Conservation (phyloP, 2,329 filamentous ascomycete species). For the Colletotrichum sp. region DNA sequence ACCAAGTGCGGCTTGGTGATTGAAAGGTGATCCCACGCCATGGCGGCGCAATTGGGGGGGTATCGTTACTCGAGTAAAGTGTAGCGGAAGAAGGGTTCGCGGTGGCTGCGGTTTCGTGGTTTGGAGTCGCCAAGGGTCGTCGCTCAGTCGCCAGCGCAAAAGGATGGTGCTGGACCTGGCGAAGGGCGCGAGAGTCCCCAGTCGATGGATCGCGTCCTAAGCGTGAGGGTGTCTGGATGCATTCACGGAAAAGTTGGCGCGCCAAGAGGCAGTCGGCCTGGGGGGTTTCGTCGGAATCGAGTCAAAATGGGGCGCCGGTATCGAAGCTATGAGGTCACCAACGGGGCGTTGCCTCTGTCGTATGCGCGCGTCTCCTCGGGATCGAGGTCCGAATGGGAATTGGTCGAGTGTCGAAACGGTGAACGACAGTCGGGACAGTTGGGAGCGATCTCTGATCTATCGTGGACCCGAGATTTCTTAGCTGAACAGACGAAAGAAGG, state of each 20-base stretch:
- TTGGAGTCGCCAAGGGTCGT: neutral
- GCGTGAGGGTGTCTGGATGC: slow-evolving; percentile 30
- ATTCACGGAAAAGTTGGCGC: slow-evolving; percentile 28
- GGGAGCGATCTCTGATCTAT: neutral
- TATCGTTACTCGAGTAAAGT: neutral
- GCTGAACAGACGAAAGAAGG: neutral
- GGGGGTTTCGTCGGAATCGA: neutral
- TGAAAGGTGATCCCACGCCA: slow-evolving; percentile 81
- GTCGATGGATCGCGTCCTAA: slow-evolving; percentile 27
- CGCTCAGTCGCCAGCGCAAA: slow-evolving; percentile 12
- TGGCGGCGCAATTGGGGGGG: slow-evolving; percentile 37
- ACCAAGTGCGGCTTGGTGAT: slow-evolving; percentile 97
- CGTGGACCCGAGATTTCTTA: neutral
- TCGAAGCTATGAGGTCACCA: slow-evolving; percentile 11
- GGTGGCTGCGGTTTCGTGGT: neutral
- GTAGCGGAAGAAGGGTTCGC: neutral
- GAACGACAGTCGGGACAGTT: neutral
- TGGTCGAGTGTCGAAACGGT: neutral
- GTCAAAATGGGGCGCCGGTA: neutral
- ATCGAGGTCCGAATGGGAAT: neutral
- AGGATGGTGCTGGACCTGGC: slow-evolving; percentile 22
- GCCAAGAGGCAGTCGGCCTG: slow-evolving; percentile 3
- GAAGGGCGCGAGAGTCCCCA: slow-evolving; percentile 26
- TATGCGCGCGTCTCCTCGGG: neutral
- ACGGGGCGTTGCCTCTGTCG: neutral